A percentile compares a stretch with the other conserved stretches of the same genome.
Evolutionary conservation across 2,329 filamentous ascomycete genomes (phyloP).

Genomic region (Fusarium sp.): DNA sequence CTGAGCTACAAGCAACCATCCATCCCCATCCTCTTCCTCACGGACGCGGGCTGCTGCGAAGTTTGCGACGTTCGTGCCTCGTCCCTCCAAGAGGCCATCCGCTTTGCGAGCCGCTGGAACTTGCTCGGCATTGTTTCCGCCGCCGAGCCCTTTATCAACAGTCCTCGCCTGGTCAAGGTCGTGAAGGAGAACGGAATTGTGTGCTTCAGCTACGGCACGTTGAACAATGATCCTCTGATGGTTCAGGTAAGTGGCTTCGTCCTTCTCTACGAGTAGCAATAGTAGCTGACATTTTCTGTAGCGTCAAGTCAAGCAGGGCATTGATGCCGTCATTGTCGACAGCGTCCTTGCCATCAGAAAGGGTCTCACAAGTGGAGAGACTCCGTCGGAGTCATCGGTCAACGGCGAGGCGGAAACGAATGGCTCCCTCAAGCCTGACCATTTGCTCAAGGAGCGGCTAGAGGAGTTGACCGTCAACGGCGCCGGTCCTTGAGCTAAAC

Average conservation of each 20-base stretch:
- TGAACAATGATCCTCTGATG: conserved; percentile 89
- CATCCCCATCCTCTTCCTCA: conserved; percentile 94
- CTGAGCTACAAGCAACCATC: conserved; percentile 97
- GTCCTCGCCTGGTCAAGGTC: conserved; percentile 87
- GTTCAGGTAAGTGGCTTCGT: conserved; percentile 75
- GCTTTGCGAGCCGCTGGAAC: conserved; percentile 96
- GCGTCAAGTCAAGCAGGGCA: conserved; percentile 93
- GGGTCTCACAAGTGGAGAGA: conserved; percentile 72
- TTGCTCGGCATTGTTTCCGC: conserved; percentile 89
- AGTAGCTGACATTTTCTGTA: conserved; percentile 51
- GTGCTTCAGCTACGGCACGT: conserved; percentile 91
- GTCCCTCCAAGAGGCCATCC: conserved; percentile 93
- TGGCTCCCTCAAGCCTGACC: conserved; percentile 26
- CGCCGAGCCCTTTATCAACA: conserved; percentile 89
- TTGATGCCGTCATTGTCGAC: conserved; percentile 98
- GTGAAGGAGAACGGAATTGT: conserved; percentile 95
- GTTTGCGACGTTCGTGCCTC: conserved; percentile 92
- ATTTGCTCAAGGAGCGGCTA: conserved; percentile 35
- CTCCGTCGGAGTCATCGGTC: conserved; percentile 20
- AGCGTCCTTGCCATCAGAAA: conserved; percentile 93
- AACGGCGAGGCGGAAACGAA: conserved; percentile 28
- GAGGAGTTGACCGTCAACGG: conserved; percentile 40
- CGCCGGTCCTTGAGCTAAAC: conserved; percentile 22
- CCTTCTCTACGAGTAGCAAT: not conserved
- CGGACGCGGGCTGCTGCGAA: conserved; percentile 82